Evolutionary conservation across 139 green algal species (phyloP).

Genomic region (Chlorella sp.): DNA sequence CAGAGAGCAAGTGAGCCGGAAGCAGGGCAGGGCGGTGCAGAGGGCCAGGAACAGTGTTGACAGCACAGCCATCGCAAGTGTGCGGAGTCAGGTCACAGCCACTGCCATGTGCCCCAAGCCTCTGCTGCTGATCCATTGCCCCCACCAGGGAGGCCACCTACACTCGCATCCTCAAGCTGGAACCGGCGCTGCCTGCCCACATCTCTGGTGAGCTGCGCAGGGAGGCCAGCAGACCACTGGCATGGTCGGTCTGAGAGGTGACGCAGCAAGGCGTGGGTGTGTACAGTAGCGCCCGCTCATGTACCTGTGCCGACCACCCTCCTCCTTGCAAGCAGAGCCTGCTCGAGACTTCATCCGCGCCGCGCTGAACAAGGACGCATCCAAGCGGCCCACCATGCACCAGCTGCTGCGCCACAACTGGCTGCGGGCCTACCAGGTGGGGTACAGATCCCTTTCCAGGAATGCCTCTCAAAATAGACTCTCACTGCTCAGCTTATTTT

Average conservation of each 20-base stretch:
- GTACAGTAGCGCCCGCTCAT: too few species aligned
- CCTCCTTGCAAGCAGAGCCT: background rate
- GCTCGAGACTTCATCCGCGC: constrained; percentile 54
- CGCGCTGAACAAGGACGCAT: constrained; percentile 47
- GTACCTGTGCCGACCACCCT: background rate
- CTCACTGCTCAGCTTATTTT: too few species aligned
- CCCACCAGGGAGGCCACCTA: constrained; percentile 52
- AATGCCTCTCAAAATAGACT: too few species aligned
- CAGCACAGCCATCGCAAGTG: too few species aligned
- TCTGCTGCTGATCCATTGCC: background rate
- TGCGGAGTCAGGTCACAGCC: too few species aligned
- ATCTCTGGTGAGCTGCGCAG: constrained; percentile 31
- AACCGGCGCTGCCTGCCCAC: constrained; percentile 46
- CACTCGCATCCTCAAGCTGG: constrained; percentile 43
- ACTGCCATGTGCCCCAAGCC: background rate
- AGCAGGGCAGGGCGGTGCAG: too few species aligned
- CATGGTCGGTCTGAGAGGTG: too few species aligned
- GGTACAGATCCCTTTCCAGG: too few species aligned
- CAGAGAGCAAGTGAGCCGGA: constrained; percentile 26
- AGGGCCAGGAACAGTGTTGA: too few species aligned
- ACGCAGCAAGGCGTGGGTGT: too few species aligned
- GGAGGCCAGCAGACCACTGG: too few species aligned
- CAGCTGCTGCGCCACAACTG: constrained; percentile 54
- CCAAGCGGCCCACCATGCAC: constrained; percentile 42
- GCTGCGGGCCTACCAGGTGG: constrained; percentile 31